Percentiles rank a stretch among this genome's conserved stretches.
Evolutionary conservation across 768 basidiomycete species (phyloP).

Genomic region (Chalciporus sphaerocephalus): DNA sequence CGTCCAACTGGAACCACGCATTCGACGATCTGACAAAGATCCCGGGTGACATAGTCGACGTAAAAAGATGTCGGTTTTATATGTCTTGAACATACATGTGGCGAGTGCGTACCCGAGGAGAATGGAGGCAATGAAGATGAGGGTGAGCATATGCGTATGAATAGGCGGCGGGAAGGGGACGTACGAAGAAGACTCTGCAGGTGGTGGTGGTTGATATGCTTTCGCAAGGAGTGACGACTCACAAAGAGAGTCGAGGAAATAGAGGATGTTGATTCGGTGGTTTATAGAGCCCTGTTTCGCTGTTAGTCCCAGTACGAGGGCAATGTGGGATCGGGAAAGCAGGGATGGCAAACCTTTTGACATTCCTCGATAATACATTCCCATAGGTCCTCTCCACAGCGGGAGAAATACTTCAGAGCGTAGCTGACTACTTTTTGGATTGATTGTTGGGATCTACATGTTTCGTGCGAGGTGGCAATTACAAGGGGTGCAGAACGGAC

Average conservation of each 20-base stretch:
- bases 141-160: too few relatives aligned
- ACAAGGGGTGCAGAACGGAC: background rate
- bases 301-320: background rate
- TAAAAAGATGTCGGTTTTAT: slow-evolving; percentile 53
- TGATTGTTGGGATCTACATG: slow-evolving; percentile 71
- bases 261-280: slow-evolving; percentile 88
- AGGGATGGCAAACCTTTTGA: slow-evolving; percentile 57
- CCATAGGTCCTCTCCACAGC: slow-evolving; percentile 90
- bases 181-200: slow-evolving; percentile 20
- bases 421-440: slow-evolving; percentile 85
- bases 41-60: slow-evolving; percentile 71
- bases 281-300: slow-evolving; percentile 71
- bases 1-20: slow-evolving; percentile 86
- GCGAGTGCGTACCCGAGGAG: too few relatives aligned
- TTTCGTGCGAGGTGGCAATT: too few relatives aligned
- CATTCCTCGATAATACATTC: slow-evolving; percentile 90
- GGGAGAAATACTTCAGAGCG: slow-evolving; percentile 78
- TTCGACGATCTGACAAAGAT: slow-evolving; percentile 73
- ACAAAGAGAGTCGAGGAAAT: slow-evolving; percentile 85
- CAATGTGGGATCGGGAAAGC: too few relatives aligned
- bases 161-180: background rate
- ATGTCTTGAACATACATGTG: slow-evolving; percentile 18
- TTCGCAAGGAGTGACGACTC: slow-evolving; percentile 70
- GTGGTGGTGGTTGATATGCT: slow-evolving; percentile 42
- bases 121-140: too few relatives aligned